Percentiles rank a stretch among this genome's conserved stretches.
Evolutionary conservation across 1,284 basidiomycete genomes (phyloP).

Genomic region (Sporisorium scitamineum): DNA sequence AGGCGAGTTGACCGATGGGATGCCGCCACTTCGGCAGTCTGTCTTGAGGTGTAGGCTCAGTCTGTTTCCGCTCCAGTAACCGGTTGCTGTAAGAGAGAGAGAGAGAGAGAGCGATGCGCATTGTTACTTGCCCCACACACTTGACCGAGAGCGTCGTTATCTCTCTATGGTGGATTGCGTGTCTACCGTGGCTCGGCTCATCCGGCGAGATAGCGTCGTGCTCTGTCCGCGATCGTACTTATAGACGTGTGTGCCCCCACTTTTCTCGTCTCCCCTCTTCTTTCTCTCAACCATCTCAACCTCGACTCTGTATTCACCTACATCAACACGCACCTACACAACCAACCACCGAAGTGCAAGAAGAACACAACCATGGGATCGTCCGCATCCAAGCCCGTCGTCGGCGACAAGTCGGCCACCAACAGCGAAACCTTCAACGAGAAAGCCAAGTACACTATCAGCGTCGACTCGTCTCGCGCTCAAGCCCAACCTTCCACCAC

Average conservation of each 20-base stretch:
- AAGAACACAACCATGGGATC: slow-evolving; percentile 39
- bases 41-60: no score
- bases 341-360: no score
- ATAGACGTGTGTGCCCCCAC: background rate
- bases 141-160: background rate
- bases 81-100: background rate
- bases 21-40: slow-evolving; percentile 8
- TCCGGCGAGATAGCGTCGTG: background rate
- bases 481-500: slow-evolving; percentile 15
- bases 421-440: slow-evolving; percentile 25
- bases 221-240: no score
- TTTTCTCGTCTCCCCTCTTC: background rate
- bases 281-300: background rate
- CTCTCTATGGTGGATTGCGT: background rate
- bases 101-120: background rate
- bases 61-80: background rate
- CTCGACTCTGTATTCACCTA: background rate
- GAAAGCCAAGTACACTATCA: slow-evolving; percentile 29
- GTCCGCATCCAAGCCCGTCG: slow-evolving; percentile 36
- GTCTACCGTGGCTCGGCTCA: slow-evolving; percentile 1
- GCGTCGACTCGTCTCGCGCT: slow-evolving; percentile 14
- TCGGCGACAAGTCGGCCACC: slow-evolving; percentile 16
- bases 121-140: background rate
- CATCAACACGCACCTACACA: background rate
- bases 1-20: background rate